Percentiles rank a stretch among this genome's conserved stretches.
phyloP scores from a whole-genome alignment of 306 rosid species.

The Ormosia semicastrata region DNA sequence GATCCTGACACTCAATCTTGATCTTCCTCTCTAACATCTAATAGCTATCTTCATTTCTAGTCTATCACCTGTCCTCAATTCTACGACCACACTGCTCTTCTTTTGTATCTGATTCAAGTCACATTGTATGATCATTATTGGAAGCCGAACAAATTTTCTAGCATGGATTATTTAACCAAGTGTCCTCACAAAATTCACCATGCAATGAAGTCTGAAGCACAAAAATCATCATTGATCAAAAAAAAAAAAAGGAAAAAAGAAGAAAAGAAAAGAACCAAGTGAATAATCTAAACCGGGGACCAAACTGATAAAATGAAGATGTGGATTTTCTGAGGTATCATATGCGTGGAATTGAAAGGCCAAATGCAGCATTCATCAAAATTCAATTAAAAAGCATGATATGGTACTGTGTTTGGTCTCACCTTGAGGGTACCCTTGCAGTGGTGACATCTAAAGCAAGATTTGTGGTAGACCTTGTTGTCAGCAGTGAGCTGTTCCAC shows the following conservation, averaged over 20 bases:
- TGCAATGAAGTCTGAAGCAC: not conserved
- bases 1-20: too few relatives aligned
- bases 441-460: conserved; percentile 94
- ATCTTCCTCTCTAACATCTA: not conserved
- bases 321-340: not conserved
- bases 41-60: not conserved
- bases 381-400: not conserved
- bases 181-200: not conserved
- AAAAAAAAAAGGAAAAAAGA: not conserved
- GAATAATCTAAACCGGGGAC: not conserved
- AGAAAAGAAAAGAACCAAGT: not conserved
- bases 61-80: not conserved
- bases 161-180: not conserved
- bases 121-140: not conserved
- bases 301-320: not conserved
- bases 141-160: conserved; percentile 2
- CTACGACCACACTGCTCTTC: not conserved
- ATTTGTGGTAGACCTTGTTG: conserved; percentile 76
- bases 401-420: not conserved
- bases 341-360: not conserved
- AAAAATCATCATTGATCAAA: conserved; percentile 18
- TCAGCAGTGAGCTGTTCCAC: conserved; percentile 93
- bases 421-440: conserved; percentile 98
- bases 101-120: not conserved
- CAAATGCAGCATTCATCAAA: not conserved